Percentiles rank a stretch among this genome's conserved stretches.
These are phyloP conservation scores for Dactylellina cionopaga DNA, from an alignment of 2,329 filamentous ascomycete species.

Conservation along the genomic window DNA sequence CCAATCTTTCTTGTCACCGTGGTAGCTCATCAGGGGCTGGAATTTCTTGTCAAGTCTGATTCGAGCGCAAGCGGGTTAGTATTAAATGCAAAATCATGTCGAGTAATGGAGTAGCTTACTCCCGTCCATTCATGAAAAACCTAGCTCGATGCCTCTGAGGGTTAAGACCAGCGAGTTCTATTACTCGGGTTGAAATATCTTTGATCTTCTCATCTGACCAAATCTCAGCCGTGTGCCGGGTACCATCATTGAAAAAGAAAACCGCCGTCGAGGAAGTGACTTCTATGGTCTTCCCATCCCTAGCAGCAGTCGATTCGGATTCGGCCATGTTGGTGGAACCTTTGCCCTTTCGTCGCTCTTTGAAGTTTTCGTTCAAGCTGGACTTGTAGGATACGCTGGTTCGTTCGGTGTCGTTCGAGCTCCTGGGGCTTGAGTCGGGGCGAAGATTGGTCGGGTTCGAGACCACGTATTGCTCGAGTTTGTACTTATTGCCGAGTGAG, in stretches of 20 bases:
- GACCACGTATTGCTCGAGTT: constrained; percentile 19
- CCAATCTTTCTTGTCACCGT: not conserved
- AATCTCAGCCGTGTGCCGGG: constrained; percentile 1
- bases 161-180: not conserved
- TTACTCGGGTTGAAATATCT: not conserved
- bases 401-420: not conserved
- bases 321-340: not conserved
- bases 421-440: not conserved
- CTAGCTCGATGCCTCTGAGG: not conserved
- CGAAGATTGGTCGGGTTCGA: constrained; percentile 33
- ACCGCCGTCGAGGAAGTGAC: not conserved
- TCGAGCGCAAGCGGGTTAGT: no score
- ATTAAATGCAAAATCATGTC: not conserved
- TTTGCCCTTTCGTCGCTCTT: constrained; percentile 5
- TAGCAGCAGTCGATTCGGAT: not conserved
- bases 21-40: not conserved
- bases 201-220: constrained; percentile 31
- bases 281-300: not conserved
- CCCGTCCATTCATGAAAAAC: constrained; percentile 17
- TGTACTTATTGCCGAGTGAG: constrained; percentile 31
- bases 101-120: constrained; percentile 5
- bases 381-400: constrained; percentile 14
- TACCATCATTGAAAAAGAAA: not conserved
- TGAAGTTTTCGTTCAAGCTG: not conserved
- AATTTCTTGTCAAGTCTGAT: constrained; percentile 8